Percentiles rank a stretch among this genome's conserved stretches.
Evolutionary conservation across 306 rosid species (phyloP).

Genomic region (Quercus suber): DNA sequence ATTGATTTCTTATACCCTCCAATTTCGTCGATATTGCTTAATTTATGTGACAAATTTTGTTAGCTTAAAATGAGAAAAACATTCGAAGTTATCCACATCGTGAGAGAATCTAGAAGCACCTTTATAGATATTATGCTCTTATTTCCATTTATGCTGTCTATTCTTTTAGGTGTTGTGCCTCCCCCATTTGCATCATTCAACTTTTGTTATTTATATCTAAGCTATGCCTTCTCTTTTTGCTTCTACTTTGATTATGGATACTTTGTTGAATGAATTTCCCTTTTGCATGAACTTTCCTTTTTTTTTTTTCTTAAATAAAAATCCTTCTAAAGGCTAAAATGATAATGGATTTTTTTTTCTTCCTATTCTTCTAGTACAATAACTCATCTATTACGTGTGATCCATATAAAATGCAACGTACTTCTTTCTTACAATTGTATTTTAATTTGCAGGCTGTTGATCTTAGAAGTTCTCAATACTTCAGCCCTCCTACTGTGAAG

Average conservation of each 20-base stretch:
- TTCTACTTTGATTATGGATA: not conserved
- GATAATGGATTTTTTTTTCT: not conserved
- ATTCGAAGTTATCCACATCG: not conserved
- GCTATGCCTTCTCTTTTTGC: not conserved
- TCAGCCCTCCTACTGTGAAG: constrained; percentile 34
- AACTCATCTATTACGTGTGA: not conserved
- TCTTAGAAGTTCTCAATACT: constrained; percentile 43
- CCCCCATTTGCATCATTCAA: not conserved
- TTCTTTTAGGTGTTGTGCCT: not conserved
- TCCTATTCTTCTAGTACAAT: not conserved
- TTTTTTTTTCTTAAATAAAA: not conserved
- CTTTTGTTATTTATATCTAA: not conserved
- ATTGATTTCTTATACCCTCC: not conserved
- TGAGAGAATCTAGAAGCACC: not conserved
- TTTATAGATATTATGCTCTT: not conserved
- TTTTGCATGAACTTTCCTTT: not conserved
- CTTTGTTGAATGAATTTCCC: not conserved
- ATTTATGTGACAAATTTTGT: not conserved
- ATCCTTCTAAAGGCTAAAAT: not conserved
- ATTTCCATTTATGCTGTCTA: not conserved
- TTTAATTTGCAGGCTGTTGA: constrained; percentile 42
- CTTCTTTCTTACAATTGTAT: not conserved
- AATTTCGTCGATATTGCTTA: not conserved
- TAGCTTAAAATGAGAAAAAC: not conserved
- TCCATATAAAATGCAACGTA: not conserved